These are phyloP conservation scores for Fusarium sp. DNA, from an alignment of 2,329 filamentous ascomycete species.

Conservation along the genomic window DNA sequence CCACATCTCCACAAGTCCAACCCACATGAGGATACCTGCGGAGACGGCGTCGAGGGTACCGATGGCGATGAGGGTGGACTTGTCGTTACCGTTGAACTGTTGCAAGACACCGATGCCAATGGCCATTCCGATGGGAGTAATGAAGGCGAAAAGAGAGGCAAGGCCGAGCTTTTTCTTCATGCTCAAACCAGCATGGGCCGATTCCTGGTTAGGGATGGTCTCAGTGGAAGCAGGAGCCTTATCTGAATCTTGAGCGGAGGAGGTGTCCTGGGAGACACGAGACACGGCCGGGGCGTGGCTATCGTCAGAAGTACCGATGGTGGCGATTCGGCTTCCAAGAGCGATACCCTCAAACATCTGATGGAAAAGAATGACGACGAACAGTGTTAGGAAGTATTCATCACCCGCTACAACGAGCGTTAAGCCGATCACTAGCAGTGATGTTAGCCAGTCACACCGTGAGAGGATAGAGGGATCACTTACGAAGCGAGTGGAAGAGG, in stretches of 20 bases:
- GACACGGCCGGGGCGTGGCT: slow-evolving; percentile 33
- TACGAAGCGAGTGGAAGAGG: slow-evolving; percentile 78
- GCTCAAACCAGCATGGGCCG: slow-evolving; percentile 45
- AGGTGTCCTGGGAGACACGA: slow-evolving; percentile 36
- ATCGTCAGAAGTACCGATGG: slow-evolving; percentile 56
- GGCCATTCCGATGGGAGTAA: slow-evolving; percentile 83
- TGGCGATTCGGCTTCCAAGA: slow-evolving; percentile 76
- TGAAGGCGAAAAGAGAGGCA: slow-evolving; percentile 72
- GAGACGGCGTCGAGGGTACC: slow-evolving; percentile 80
- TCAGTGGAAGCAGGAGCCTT: slow-evolving; percentile 45
- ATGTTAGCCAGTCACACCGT: slow-evolving; percentile 3
- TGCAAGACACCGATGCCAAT: slow-evolving; percentile 80
- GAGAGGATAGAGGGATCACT: slow-evolving; percentile 42
- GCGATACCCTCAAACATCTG: slow-evolving; percentile 84
- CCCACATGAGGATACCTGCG: slow-evolving; percentile 83
- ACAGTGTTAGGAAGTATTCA: slow-evolving; percentile 67
- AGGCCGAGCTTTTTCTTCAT: slow-evolving; percentile 69
- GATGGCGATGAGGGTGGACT: slow-evolving; percentile 74
- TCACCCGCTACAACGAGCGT: slow-evolving; percentile 72
- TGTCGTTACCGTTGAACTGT: slow-evolving; percentile 79
- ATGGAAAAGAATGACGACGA: slow-evolving; percentile 79
- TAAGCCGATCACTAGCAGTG: slow-evolving; percentile 67
- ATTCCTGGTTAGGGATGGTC: slow-evolving; percentile 27
- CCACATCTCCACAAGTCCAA: slow-evolving; percentile 84
- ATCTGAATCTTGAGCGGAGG: slow-evolving; percentile 39